Evolutionary conservation across 2,329 filamentous ascomycete genomes (phyloP), one percentile per base, ranked within the genome.

Genomic region (Purpureocillium takamizusanense): DNA sequence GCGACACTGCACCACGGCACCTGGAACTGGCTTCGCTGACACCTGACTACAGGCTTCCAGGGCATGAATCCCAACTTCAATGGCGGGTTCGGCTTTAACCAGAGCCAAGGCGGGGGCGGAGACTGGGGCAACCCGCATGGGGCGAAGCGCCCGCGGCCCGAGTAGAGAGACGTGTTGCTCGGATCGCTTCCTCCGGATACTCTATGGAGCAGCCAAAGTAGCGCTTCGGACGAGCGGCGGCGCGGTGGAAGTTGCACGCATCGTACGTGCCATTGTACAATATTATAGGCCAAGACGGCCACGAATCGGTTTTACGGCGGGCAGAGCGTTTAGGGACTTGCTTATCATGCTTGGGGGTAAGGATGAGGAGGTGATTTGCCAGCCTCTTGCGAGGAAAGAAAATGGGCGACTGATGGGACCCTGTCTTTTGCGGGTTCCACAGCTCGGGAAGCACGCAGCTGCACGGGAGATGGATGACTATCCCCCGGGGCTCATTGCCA

Each of bases 81-180:
- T 31, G 85, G 83, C 29, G 77, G 71, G 41, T 88, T 87, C 10
- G 54, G 53, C 64, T 90, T 87, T 58, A 67, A 69, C 35, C 64
- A 57, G 42, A 63, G 69, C 50, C 71, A 72, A 46, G 59, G 59
- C 31, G 61, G 59, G 35, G 62, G 62, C 31, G 66, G 61, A 35
- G 80, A 81, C 39, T 78, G 78, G 61, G 85, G 84, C 69, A 90
- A 90, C 52, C 86, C 86, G 6, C 86, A 90, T 49, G 84, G 84
- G 23, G 79, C 81, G 4, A 92, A 92, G 65, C 72, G 86, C 48
- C 81, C 83, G 47, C 75, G 86, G 45, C 83, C 84, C 43, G 86
- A 89, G 56, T 73, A 30, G 28, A n/a, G n/a, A n/a, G 28, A 30
- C 6, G 21, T 25, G 21, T 10, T 25, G 6, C 6, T 10, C 5